Evolutionary conservation across 2,329 filamentous ascomycete species (phyloP).

Genomic region (Paracorniculantispora psalliotae): DNA sequence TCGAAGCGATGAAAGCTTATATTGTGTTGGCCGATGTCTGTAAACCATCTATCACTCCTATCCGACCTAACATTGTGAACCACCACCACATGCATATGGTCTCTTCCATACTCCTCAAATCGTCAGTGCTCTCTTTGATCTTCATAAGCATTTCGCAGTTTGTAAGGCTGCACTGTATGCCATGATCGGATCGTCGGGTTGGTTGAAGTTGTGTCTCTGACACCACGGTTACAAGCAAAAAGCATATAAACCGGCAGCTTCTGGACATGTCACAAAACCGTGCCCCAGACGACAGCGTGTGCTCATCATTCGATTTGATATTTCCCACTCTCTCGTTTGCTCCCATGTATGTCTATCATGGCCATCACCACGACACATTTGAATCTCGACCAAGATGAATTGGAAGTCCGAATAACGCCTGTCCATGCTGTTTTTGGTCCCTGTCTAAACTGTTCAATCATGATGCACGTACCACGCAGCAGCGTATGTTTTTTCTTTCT

Average conservation of each 20-base stretch:
- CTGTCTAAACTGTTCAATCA: not conserved
- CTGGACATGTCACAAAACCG: conserved; percentile 15
- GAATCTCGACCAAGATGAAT: not conserved
- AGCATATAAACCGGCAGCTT: conserved; percentile 23
- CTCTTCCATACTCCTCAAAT: conserved; percentile 18
- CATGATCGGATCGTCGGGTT: conserved; percentile 34
- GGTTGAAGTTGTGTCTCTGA: conserved; percentile 15
- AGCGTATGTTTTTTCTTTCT: conserved; percentile 11
- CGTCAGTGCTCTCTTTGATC: conserved; percentile 61
- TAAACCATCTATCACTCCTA: too few species aligned
- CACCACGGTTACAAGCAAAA: conserved; percentile 34
- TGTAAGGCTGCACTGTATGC: conserved; percentile 15
- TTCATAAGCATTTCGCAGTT: conserved; percentile 29
- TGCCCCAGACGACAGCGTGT: conserved; percentile 27
- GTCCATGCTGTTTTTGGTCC: not conserved
- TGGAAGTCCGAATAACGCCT: conserved; percentile 11
- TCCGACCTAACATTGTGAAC: too few species aligned
- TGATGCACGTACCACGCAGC: not conserved
- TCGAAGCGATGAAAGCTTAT: not conserved
- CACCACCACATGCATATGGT: too few species aligned
- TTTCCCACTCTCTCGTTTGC: not conserved
- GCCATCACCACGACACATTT: not conserved
- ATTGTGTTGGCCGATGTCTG: too few species aligned
- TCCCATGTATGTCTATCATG: not conserved
- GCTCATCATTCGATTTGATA: conserved; percentile 45